Evolutionary conservation across 257 asterid genomes (phyloP).

Genomic region (Solanum virginianum): DNA sequence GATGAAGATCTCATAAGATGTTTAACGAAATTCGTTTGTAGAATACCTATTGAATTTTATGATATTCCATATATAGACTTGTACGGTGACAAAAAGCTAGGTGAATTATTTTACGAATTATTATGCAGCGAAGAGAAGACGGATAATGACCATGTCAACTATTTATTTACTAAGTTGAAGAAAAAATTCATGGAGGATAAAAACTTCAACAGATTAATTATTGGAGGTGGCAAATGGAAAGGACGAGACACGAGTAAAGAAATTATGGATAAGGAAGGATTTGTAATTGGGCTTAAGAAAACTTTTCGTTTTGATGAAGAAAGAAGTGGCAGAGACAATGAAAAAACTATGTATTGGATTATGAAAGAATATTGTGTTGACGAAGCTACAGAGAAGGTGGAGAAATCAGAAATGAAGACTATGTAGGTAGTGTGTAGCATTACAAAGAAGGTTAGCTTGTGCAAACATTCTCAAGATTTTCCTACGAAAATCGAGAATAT

Average conservation of each 20-base stretch:
- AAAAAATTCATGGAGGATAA: background rate
- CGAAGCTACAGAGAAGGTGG: background rate
- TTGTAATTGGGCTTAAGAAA: background rate
- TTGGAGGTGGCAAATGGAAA: background rate
- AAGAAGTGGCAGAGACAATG: background rate
- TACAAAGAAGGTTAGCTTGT: too few relatives aligned
- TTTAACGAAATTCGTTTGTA: background rate
- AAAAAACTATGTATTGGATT: background rate
- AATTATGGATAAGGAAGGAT: background rate
- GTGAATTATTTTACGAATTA: background rate
- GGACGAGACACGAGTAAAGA: too few relatives aligned
- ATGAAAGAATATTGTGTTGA: background rate
- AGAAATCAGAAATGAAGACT: too few relatives aligned
- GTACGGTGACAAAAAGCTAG: background rate
- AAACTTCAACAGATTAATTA: background rate
- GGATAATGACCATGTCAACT: background rate
- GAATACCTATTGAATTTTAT: background rate
- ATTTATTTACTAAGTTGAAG: background rate
- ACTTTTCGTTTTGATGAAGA: background rate
- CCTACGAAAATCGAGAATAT: too few relatives aligned
- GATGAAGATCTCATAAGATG: background rate
- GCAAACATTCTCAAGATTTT: too few relatives aligned
- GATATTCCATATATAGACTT: background rate
- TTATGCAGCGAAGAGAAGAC: background rate
- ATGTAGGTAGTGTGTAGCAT: too few relatives aligned